phyloP scores from a whole-genome alignment of 805 yeast genomes.

The Metschnikowia orientalis region DNA sequence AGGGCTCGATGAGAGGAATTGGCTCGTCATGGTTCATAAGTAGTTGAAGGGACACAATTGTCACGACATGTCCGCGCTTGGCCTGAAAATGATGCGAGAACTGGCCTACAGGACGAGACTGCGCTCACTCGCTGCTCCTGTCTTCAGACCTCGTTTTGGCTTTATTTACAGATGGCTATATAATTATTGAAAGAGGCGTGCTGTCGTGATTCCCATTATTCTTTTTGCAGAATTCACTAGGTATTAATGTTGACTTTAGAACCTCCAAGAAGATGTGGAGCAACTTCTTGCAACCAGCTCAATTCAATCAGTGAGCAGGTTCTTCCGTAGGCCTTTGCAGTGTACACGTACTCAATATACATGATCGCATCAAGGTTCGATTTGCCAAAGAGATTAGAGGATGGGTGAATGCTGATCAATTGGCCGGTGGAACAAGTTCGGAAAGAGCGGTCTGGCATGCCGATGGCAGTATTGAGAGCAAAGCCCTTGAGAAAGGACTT shows the following conservation, averaged over 20 bases:
- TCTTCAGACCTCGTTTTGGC: no score
- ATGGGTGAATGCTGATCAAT: slow-evolving; percentile 83
- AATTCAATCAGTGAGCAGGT: slow-evolving; percentile 77
- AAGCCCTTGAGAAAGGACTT: slow-evolving; percentile 82
- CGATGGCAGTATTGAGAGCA: slow-evolving; percentile 85
- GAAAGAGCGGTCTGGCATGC: slow-evolving; percentile 91
- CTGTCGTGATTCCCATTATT: no score
- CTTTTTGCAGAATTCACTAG: slow-evolving; percentile 7
- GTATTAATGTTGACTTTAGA: slow-evolving; percentile 28
- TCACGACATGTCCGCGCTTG: no score
- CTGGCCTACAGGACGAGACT: no score
- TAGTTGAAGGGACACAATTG: no score
- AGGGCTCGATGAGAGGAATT: slow-evolving; percentile 14
- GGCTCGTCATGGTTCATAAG: slow-evolving; percentile 13
- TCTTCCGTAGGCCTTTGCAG: slow-evolving; percentile 90
- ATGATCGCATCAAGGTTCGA: slow-evolving; percentile 73
- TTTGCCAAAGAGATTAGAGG: slow-evolving; percentile 80
- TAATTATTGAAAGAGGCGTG: no score
- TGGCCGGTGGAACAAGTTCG: slow-evolving; percentile 83
- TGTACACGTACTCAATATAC: slow-evolving; percentile 92
- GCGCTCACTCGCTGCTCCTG: no score
- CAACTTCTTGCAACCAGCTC: slow-evolving; percentile 80
- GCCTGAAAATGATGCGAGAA: no score
- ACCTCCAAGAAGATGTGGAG: slow-evolving; percentile 58
- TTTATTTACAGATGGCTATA: no score